Evolutionary conservation across 257 asterid species (phyloP), one percentile per base, ranked within the genome.

Genomic region (Solanum virginianum): DNA sequence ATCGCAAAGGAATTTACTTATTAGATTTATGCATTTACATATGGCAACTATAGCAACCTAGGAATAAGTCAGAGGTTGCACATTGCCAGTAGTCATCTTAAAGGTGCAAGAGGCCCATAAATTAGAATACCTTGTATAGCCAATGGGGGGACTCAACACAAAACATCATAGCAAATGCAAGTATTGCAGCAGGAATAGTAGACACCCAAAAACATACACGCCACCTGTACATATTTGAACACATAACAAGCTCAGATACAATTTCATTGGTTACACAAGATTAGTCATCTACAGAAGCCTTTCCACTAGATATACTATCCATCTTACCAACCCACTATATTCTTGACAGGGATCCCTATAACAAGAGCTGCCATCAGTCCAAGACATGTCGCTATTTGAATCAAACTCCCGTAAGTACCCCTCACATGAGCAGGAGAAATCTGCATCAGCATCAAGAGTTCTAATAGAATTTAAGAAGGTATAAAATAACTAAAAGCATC

Each of bases 121-220:
- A 51, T 24, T 51, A 55, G 54, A 85, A 82, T 86, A 96, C 99
- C 98, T 96, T 96, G 90, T 94, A 94, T 43, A 96, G 91, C 99
- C 99, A 94, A 60, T 90, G 93, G 20, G 99, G 99, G 88, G 98
- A 94, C 86, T 96, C 99, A 55, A 88, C 98, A 89, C 99, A 96
- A 87, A 92, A 96, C 88, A 88, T 88, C 98, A 96, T 96, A 45
- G 91, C 88, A 83, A 96, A 85, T 85, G 91, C 95, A 70, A 96
- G 94, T 80, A 91, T 22, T 15, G 92, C 89, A 88, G 99, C 97
- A 13, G 99, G 99, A 88, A 94, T 70, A 51, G 90, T 84, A 79
- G 99, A 93, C 80, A 91, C 75, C 98, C 98, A 94, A 87, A 96
- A 96, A 91, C 98, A 96, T 77, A 90, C 82, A 88, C 98, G 96